phyloP scores from a whole-genome alignment of 129 eudicot genomes.

The Flaveria robusta region DNA sequence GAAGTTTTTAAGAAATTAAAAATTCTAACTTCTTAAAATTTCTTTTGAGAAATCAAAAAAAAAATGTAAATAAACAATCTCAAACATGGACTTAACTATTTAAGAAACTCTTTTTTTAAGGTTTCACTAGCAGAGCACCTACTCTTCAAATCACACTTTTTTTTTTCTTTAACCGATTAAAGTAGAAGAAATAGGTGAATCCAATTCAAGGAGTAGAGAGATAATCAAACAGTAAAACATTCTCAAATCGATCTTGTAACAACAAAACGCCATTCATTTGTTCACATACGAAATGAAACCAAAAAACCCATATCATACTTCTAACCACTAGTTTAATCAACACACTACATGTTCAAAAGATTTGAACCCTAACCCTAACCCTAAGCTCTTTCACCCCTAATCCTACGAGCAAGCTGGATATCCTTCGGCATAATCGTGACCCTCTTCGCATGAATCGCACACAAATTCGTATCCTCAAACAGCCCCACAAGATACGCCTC shows the following conservation, averaged over 20 bases:
- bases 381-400: conserved; percentile 60
- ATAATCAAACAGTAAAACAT: neutral
- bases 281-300: neutral
- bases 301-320: neutral
- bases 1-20: no score
- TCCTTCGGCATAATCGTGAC: conserved; percentile 64
- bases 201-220: neutral
- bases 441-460: conserved; percentile 59
- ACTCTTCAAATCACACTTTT: no score
- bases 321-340: neutral
- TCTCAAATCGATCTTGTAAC: neutral
- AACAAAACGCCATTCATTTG: neutral
- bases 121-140: no score
- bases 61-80: no score
- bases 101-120: no score
- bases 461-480: conserved; percentile 52
- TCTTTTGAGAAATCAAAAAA: no score
- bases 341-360: neutral
- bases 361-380: neutral
- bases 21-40: no score
- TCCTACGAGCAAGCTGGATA: conserved; percentile 54
- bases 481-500: conserved; percentile 49
- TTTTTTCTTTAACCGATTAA: no score
- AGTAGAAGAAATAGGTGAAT: no score
- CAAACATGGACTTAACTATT: no score